Evolutionary conservation across 305 asterid genomes (phyloP).

Genomic region (Rubia peregrina): DNA sequence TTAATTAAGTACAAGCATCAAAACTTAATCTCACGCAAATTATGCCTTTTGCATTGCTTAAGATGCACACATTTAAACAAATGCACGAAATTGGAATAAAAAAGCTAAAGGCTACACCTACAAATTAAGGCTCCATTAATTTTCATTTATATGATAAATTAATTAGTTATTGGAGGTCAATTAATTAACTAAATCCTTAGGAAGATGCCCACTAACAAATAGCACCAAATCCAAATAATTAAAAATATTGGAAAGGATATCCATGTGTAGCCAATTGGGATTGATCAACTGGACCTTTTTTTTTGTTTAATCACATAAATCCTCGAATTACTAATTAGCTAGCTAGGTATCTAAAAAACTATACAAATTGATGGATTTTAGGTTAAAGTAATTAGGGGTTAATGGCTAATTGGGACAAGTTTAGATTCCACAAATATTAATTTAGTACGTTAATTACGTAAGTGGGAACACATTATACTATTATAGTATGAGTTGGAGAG

Average conservation of each 20-base stretch:
- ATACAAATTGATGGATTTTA: not conserved
- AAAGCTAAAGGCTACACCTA: slow-evolving; percentile 7
- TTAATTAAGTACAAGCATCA: not conserved
- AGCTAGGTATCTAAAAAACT: not conserved
- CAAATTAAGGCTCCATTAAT: not conserved
- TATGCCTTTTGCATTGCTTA: slow-evolving; percentile 16
- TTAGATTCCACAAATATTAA: slow-evolving; percentile 33
- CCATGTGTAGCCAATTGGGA: slow-evolving; percentile 32
- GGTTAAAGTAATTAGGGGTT: slow-evolving; percentile 1
- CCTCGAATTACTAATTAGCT: slow-evolving; percentile 15
- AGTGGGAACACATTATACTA: slow-evolving; percentile 8
- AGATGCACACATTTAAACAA: slow-evolving; percentile 11
- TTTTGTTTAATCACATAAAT: slow-evolving; percentile 3
- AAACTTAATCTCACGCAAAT: slow-evolving; percentile 5
- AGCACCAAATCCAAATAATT: slow-evolving; percentile 13
- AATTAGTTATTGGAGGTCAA: not conserved
- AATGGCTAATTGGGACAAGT: slow-evolving; percentile 23
- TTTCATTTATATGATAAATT: not conserved
- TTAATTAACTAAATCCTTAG: not conserved
- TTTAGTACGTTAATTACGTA: not conserved
- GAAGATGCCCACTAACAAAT: slow-evolving; percentile 42
- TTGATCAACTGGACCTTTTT: slow-evolving; percentile 20
- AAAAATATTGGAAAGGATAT: slow-evolving; percentile 22
- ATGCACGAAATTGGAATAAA: slow-evolving; percentile 25
- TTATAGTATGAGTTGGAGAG: slow-evolving; percentile 15